A percentile compares a stretch with the other conserved stretches of the same genome.
Conservation (phyloP, 352 stramenopile genomes). For the Phytopythium montanum region DNA sequence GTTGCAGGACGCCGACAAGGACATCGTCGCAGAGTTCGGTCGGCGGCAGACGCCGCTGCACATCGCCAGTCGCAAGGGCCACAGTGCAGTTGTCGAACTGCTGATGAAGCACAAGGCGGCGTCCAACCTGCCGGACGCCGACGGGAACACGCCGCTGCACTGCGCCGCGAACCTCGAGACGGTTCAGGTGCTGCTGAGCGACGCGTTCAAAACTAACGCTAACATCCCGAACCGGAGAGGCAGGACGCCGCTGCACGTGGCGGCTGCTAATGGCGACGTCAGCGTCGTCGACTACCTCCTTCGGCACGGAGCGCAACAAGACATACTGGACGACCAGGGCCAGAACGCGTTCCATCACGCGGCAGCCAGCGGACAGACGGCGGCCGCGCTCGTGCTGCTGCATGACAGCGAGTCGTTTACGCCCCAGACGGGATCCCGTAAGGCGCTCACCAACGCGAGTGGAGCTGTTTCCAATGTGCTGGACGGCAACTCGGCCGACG, state of each 20-base stretch:
- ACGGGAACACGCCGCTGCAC: conserved; percentile 82
- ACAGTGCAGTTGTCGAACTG: conserved; percentile 56
- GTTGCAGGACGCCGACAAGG: conserved; percentile 74
- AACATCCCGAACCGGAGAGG: conserved; percentile 79
- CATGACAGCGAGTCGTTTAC: conserved; percentile 38
- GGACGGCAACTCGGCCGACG: conserved; percentile 5
- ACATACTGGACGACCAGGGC: conserved; percentile 79
- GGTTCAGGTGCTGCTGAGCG: conserved; percentile 57
- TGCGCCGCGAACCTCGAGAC: conserved; percentile 62
- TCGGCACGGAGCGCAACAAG: conserved; percentile 60
- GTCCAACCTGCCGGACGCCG: conserved; percentile 69
- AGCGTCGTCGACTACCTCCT: conserved; percentile 75
- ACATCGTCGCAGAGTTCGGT: conserved; percentile 70
- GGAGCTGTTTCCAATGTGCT: background rate
- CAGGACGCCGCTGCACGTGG: conserved; percentile 72
- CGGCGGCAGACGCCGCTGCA: conserved; percentile 70
- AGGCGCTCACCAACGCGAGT: conserved; percentile 7
- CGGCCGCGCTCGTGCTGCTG: conserved; percentile 67
- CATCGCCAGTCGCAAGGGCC: conserved; percentile 68
- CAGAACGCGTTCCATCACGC: conserved; percentile 82
- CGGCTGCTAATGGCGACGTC: conserved; percentile 63
- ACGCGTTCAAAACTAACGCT: conserved; percentile 59
- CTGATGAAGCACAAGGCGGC: conserved; percentile 63
- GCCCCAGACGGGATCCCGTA: background rate
- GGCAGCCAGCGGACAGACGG: conserved; percentile 72